Evolutionary conservation across 2,329 filamentous ascomycete genomes (phyloP).

Genomic region (Fusarium decemcellulare): DNA sequence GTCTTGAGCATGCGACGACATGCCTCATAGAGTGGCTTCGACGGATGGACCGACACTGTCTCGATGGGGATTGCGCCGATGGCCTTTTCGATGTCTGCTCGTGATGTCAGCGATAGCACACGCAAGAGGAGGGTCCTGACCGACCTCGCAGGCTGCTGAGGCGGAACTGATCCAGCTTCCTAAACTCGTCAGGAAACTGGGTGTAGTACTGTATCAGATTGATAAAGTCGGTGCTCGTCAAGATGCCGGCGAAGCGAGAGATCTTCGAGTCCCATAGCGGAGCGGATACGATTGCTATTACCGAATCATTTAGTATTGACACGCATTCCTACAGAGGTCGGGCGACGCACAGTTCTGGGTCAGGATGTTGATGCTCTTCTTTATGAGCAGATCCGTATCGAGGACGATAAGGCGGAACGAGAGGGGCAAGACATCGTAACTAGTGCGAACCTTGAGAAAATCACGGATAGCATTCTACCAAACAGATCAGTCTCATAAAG

Average conservation of each 20-base stretch:
- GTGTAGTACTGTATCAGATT: slow-evolving; percentile 99
- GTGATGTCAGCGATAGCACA: slow-evolving; percentile 33
- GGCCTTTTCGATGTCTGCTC: slow-evolving; percentile 90
- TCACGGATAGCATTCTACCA: slow-evolving; percentile 88
- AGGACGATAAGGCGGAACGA: slow-evolving; percentile 97
- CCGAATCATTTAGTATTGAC: slow-evolving; percentile 33
- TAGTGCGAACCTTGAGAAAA: slow-evolving; percentile 95
- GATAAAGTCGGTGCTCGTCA: slow-evolving; percentile 98
- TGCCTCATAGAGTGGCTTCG: slow-evolving; percentile 92
- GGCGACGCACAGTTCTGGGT: slow-evolving; percentile 86
- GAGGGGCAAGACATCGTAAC: slow-evolving; percentile 96
- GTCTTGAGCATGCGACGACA: slow-evolving; percentile 95
- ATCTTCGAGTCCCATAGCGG: slow-evolving; percentile 96
- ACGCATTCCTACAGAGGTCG: slow-evolving; percentile 7
- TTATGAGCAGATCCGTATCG: slow-evolving; percentile 94
- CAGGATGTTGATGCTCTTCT: slow-evolving; percentile 96
- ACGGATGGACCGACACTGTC: slow-evolving; percentile 95
- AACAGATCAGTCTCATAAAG: slow-evolving; percentile 25
- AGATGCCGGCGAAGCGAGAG: slow-evolving; percentile 91
- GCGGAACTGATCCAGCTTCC: slow-evolving; percentile 93
- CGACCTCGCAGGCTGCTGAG: slow-evolving; percentile 91
- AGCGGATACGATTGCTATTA: slow-evolving; percentile 92
- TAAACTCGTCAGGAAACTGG: slow-evolving; percentile 92
- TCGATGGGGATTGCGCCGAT: slow-evolving; percentile 93
- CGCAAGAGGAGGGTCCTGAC: background rate